Evolutionary conservation across 148 eudicot genomes (phyloP).

Genomic region (Dysphania ambrosioides): DNA sequence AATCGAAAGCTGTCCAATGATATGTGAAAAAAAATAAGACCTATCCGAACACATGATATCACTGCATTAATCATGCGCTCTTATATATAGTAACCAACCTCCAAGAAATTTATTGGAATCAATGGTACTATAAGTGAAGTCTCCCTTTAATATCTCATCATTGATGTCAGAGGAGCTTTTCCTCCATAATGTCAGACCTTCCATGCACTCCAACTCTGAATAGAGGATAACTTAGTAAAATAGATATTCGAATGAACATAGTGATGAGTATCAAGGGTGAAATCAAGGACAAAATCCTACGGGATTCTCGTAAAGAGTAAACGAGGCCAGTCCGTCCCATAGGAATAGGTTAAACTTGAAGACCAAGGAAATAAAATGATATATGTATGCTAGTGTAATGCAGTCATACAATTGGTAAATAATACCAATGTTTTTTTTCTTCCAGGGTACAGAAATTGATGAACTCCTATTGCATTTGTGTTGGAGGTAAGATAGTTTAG

Average conservation of each 20-base stretch:
- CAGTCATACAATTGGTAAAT: not conserved
- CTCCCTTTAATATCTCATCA: constrained; percentile 57
- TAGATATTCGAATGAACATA: not conserved
- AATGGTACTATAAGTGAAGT: constrained; percentile 33
- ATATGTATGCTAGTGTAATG: not conserved
- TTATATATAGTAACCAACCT: constrained; percentile 43
- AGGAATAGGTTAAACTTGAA: not conserved
- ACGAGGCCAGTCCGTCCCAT: not conserved
- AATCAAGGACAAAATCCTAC: constrained; percentile 1
- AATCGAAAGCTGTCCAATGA: constrained; percentile 65
- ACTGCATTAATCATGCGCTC: not conserved
- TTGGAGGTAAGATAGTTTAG: constrained; percentile 20
- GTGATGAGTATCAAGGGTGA: not conserved
- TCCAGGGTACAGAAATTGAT: not conserved
- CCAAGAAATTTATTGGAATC: constrained; percentile 46
- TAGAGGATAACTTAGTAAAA: not conserved
- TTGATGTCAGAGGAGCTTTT: constrained; percentile 71
- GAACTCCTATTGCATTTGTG: constrained; percentile 31
- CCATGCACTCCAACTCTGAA: constrained; percentile 54
- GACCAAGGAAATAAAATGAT: not conserved
- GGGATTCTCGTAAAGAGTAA: not conserved
- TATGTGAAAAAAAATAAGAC: not conserved
- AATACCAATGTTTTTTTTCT: constrained; percentile 2
- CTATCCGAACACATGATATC: not conserved
- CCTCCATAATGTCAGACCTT: constrained; percentile 62